Base-by-base conservation (phyloP, 2,329 filamentous ascomycete genomes). In the Myriosclerotinia duriaeana region DNA sequence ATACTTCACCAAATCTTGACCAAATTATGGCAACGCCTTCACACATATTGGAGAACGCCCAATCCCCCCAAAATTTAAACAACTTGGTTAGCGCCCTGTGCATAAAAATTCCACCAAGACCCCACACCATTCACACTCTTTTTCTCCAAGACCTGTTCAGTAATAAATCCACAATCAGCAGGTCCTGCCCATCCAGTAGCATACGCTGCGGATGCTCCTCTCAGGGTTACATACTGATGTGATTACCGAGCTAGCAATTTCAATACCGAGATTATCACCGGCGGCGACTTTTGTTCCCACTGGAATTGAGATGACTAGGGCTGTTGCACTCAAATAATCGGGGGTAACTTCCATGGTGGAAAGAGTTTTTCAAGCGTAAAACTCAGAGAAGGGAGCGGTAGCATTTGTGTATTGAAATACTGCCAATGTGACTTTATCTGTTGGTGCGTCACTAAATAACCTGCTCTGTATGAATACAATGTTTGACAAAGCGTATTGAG, bases 281-380 rank as follows among this genome's bases (percentile, higher is more conserved):
- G 34, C 64, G 5, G 20, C 52, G 2, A 73, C 68, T 5, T 62
- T 36, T 46, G 61, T 65, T 1, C 52, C 68, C 0, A 71, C 65
- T 0, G 68, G 67, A 0, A 71, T 52, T 3, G 62, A 55, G 14
- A 71, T 44, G 11, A 67, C 66, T 15, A 66, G 26, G 12, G 71
- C 65, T 11, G 69, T 62, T 15, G 66, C 34, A 2, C 66, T 65
- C 4, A 72, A 38, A 3, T 67, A 40, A 0, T 50, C 11, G 2
- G 69, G 67, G 5, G 52, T 44, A 12, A 72, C 42, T 17, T 54
- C 54, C 12, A 56, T 56, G 0, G 68, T 69, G 1, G 71, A 65
- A 2, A 74, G 60, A 12, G 71, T 71, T 54, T 72, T 70, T 70
- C 71, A 73, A 12, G 68, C 36, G 34, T 69, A 74, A 34, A 67